Evolutionary conservation across 169 alveolate species (phyloP).

Genomic region (Besnoitia besnoiti): DNA sequence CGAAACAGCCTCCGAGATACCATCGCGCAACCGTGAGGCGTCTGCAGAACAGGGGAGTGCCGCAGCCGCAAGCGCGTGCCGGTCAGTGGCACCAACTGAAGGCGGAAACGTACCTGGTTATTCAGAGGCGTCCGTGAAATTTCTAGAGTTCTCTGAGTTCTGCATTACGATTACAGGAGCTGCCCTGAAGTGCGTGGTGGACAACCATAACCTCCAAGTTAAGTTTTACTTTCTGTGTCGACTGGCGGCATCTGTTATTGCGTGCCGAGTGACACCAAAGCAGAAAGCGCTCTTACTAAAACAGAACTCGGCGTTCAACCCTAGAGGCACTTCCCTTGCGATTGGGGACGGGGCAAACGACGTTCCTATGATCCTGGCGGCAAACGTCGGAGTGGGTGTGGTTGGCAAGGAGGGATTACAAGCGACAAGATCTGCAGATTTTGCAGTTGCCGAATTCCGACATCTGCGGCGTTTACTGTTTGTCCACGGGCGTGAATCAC

Average conservation of each 20-base stretch:
- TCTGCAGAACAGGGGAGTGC: too few relatives aligned
- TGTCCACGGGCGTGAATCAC: slow-evolving; percentile 87
- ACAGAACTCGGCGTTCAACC: neutral
- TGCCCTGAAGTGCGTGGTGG: slow-evolving; percentile 71
- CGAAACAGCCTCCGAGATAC: too few relatives aligned
- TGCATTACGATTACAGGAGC: slow-evolving; percentile 78
- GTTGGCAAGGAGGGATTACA: slow-evolving; percentile 96
- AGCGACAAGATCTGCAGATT: slow-evolving; percentile 88
- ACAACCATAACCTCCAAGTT: slow-evolving; percentile 61
- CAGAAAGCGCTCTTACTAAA: slow-evolving; percentile 93
- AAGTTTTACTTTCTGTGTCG: slow-evolving; percentile 72
- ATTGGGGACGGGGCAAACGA: slow-evolving; percentile 99
- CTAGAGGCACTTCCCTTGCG: slow-evolving; percentile 83
- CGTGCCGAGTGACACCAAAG: slow-evolving; percentile 96
- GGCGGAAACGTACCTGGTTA: neutral
- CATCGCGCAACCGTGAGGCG: too few relatives aligned
- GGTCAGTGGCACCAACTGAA: too few relatives aligned
- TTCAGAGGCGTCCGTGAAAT: neutral
- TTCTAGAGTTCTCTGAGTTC: slow-evolving; percentile 39
- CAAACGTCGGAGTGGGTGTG: slow-evolving; percentile 98
- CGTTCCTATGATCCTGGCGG: slow-evolving; percentile 96
- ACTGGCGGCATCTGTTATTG: slow-evolving; percentile 82
- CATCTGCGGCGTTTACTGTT: slow-evolving; percentile 74
- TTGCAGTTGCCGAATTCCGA: slow-evolving; percentile 85
- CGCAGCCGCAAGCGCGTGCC: too few relatives aligned